Evolutionary conservation across 768 basidiomycete genomes (phyloP).

Genomic region (Lactarius deliciosus): DNA sequence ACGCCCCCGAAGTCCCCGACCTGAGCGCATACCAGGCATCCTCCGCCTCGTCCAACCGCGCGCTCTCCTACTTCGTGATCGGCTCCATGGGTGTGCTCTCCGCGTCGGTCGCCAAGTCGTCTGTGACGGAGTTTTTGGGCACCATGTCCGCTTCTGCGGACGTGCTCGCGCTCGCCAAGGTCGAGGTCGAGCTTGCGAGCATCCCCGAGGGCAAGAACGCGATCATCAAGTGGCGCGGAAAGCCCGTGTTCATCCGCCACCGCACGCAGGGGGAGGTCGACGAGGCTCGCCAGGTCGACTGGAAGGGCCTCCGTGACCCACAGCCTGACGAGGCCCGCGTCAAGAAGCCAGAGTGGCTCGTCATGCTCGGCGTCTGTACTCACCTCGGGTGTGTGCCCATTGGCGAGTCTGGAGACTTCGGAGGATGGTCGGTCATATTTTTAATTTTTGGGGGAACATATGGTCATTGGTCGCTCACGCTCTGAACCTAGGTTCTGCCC

Average conservation of each 20-base stretch:
- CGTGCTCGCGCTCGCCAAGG: conserved; percentile 96
- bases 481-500: conserved; percentile 76
- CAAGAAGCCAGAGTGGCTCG: conserved; percentile 95
- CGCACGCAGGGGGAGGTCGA: conserved; percentile 88
- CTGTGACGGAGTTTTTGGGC: conserved; percentile 89
- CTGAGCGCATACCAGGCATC: conserved; percentile 77
- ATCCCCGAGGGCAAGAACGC: conserved; percentile 99
- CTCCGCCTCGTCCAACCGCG: conserved; percentile 64
- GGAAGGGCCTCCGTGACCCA: conserved; percentile 90
- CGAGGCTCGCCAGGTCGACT: conserved; percentile 82
- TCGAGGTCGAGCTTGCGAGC: conserved; percentile 84
- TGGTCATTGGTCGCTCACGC: background rate
- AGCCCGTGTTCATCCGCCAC: conserved; percentile 99
- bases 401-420: conserved; percentile 94
- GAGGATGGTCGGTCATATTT: conserved; percentile 78
- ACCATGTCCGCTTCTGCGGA: conserved; percentile 98
- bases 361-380: conserved; percentile 93
- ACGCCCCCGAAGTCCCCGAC: conserved; percentile 85
- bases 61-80: conserved; percentile 87
- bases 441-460: conserved; percentile 1
- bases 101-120: conserved; percentile 92
- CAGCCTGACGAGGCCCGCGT: conserved; percentile 84
- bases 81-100: conserved; percentile 90
- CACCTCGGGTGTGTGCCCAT: conserved; percentile 99
- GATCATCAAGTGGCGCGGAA: conserved; percentile 99